Base-by-base conservation (phyloP, 2,329 filamentous ascomycete genomes). In the Fusarium acutatum region DNA sequence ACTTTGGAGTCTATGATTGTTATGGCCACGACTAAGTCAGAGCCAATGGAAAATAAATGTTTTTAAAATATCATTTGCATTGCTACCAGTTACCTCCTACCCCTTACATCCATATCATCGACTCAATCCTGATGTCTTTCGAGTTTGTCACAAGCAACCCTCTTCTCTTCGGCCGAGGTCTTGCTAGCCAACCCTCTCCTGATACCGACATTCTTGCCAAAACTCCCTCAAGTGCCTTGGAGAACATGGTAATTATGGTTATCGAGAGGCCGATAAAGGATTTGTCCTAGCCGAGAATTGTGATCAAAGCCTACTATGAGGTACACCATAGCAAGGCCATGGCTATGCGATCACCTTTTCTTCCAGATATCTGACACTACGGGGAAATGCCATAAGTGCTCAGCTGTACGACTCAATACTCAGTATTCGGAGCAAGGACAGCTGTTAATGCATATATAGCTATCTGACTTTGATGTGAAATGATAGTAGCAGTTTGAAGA, bases 1-100 rank as follows among this genome's bases (percentile, higher is more conserved):
- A 67, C 44, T 63, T 71, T 49, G 60, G 70, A 64, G 57, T 59
- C 65, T 54, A 59, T 57, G 41, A 61, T 64, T 61, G 46, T 35
- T 69, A 46, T 34, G 53, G 47, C 24, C 41, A 35, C 63, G 49
- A 37, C 49, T 58, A 37, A 26, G 49, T 50, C 54, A 58, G 53
- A 67, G 56, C 41, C 37, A 24, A 67, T 34, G n/a, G 49, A 56
- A 57, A 60, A 71, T 46, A 47, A 47, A 46, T 41, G 15, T 68
- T 32, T 46, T 68, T 63, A 22, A 49, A 28, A 40, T 26, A 24
- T 26, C 17, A 34, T 34, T 20, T 24, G 30, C 47, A 50, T 20
- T 50, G 30, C 30, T 34, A 20, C 22, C 47, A 7, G 8, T 24
- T 34, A 24, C n/a, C 47, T 50, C 22, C 34, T 50, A 6, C 22